A percentile compares a stretch with the other conserved stretches of the same genome.
These are phyloP conservation scores for Sphenostylis stenocarpa DNA, from an alignment of 306 rosid species.

Conservation along the genomic window DNA sequence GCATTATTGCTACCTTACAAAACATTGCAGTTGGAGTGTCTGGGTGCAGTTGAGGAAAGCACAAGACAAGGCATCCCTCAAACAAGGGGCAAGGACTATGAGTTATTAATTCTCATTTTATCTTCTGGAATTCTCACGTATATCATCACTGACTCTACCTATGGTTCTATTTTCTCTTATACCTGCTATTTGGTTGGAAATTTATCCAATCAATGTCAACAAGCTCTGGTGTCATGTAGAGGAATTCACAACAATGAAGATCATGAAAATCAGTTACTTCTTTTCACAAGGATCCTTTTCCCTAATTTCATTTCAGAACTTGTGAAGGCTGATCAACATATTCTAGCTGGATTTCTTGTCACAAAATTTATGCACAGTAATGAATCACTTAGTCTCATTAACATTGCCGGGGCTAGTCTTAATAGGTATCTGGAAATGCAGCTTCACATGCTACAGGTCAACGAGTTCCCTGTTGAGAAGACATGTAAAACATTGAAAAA, in stretches of 20 bases:
- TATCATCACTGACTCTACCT: slow-evolving; percentile 51
- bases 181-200: slow-evolving; percentile 80
- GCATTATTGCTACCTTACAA: slow-evolving; percentile 67
- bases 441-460: slow-evolving; percentile 47
- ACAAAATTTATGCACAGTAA: slow-evolving; percentile 79
- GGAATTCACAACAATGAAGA: slow-evolving; percentile 37
- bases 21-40: slow-evolving; percentile 57
- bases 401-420: slow-evolving; percentile 70
- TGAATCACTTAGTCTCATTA: slow-evolving; percentile 65
- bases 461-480: slow-evolving; percentile 47
- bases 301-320: slow-evolving; percentile 78
- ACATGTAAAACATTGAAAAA: slow-evolving; percentile 53
- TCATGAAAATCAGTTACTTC: slow-evolving; percentile 40
- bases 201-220: slow-evolving; percentile 60
- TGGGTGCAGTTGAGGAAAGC: slow-evolving; percentile 65
- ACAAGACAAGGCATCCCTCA: slow-evolving; percentile 63
- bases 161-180: slow-evolving; percentile 64
- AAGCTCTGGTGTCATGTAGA: slow-evolving; percentile 44
- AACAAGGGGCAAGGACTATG: slow-evolving; percentile 47
- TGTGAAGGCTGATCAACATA: slow-evolving; percentile 82
- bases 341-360: slow-evolving; percentile 81
- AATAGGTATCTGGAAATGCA: slow-evolving; percentile 67
- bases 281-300: slow-evolving; percentile 58
- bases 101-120: slow-evolving; percentile 64
- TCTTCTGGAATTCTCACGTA: slow-evolving; percentile 66